phyloP scores from a whole-genome alignment of 2,329 filamentous ascomycete species.

The Xylariaceae sp. region DNA sequence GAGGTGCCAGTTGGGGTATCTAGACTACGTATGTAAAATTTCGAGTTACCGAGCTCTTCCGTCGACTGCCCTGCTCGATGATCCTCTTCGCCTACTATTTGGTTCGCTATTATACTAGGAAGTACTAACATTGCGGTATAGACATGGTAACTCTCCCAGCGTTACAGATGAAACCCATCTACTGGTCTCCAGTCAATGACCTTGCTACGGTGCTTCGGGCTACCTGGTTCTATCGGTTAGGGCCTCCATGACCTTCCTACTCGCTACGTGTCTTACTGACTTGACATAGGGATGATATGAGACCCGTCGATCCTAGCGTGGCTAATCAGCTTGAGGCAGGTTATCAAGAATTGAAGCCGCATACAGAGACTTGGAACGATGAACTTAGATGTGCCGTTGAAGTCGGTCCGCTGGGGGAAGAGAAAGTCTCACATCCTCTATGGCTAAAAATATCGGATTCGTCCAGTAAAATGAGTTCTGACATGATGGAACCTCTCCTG shows the following conservation, averaged over 20 bases:
- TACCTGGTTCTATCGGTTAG: constrained; percentile 91
- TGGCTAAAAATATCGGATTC: constrained; percentile 69
- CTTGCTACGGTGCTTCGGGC: constrained; percentile 81
- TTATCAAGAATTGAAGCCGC: constrained; percentile 83
- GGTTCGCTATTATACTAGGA: neutral
- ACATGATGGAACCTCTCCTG: constrained; percentile 49
- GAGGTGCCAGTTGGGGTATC: constrained; percentile 87
- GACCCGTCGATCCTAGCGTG: constrained; percentile 82
- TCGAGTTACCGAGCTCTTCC: neutral
- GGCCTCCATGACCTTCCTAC: neutral
- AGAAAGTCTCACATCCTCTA: constrained; percentile 84
- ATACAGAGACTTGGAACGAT: constrained; percentile 91
- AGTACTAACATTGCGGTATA: constrained; percentile 13
- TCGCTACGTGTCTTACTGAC: constrained; percentile 14
- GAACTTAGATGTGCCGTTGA: constrained; percentile 90
- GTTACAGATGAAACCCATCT: constrained; percentile 92
- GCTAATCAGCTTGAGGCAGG: constrained; percentile 94
- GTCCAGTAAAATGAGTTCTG: constrained; percentile 43
- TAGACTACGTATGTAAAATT: constrained; percentile 63
- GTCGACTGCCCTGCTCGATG: neutral
- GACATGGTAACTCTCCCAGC: constrained; percentile 83
- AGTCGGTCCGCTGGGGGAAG: constrained; percentile 86
- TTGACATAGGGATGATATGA: constrained; percentile 75
- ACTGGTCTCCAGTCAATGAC: constrained; percentile 95
- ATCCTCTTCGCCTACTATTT: neutral